Evolutionary conservation across 257 asterid species (phyloP).

Genomic region (Cinchona pubescens): DNA sequence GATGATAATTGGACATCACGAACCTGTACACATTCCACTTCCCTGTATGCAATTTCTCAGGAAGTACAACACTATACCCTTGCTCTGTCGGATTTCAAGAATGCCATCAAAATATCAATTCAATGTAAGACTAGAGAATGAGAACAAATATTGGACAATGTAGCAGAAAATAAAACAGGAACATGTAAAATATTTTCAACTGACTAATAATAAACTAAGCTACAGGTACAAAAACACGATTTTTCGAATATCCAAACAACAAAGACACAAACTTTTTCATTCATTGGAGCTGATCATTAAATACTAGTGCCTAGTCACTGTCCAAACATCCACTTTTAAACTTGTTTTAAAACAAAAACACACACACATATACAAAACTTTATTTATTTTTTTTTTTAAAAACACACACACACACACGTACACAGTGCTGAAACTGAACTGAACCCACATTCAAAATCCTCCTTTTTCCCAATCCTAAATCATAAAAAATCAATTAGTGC

Average conservation of each 20-base stretch:
- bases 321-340: neutral
- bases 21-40: slow-evolving; percentile 75
- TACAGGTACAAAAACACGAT: no score
- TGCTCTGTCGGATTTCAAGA: slow-evolving; percentile 39
- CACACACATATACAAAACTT: no score
- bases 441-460: neutral
- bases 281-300: neutral
- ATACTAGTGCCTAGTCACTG: neutral
- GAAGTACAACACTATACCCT: slow-evolving; percentile 65
- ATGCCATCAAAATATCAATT: slow-evolving; percentile 1
- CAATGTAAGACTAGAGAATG: neutral
- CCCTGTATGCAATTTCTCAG: slow-evolving; percentile 63
- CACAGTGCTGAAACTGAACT: no score
- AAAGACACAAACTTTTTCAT: neutral
- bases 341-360: no score
- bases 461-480: no score
- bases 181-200: neutral
- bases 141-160: neutral
- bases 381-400: no score
- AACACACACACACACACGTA: no score
- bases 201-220: neutral
- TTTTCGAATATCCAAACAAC: no score
- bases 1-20: neutral
- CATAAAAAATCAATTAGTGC: neutral
- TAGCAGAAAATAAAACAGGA: slow-evolving; percentile 1